Base-by-base conservation (phyloP, 139 green algal genomes). In the Chlamydomonas applanata region DNA sequence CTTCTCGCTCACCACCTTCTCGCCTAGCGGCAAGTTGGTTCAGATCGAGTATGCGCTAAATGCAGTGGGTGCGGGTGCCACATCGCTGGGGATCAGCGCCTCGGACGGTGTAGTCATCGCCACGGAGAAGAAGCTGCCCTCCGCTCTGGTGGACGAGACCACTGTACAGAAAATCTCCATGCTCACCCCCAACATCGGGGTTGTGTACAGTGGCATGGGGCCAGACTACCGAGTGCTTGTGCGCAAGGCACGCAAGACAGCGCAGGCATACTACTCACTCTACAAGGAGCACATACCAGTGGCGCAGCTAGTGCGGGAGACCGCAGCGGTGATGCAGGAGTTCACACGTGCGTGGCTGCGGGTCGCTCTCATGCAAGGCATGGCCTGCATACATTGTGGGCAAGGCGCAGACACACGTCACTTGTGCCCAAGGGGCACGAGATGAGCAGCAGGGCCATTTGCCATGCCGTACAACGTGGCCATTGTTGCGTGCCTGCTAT, bases 1-100 rank as follows among this genome's bases (percentile, higher is more conserved):
- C 13, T 99, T 99, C 83, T 97, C 89, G 1, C 86, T 99, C 3
- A 99, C 96, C 4, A 99, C 96, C 0, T 99, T 99, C 87, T 97
- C 90, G 73, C 95, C 96, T 20, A 97, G 90, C 56, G 96, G 96
- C 53, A 99, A 99, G 88, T 90, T 99, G 2, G 92, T 98, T 13
- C 92, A 97, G 72, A 99, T 99, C 45, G 96, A 99, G 81, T 97
- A 99, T 82, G 96, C 96, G 2, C 87, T 99, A 3, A 97, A 97
- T 17, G 96, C 96, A 11, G 96, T 99, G 17, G 78, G 83, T 57
- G 85, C 87, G 11, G 96, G 96, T 24, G 93, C 95, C 11, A 99
- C 96, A 0, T 97, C 92, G 2, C 83, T 99, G 29, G 96, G 96
- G 35, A 98, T 99, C 64, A 94, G 93, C 53, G 96, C 96, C 54